phyloP scores from a whole-genome alignment of 1,284 basidiomycete genomes.

The Cystobasidium sp. region DNA sequence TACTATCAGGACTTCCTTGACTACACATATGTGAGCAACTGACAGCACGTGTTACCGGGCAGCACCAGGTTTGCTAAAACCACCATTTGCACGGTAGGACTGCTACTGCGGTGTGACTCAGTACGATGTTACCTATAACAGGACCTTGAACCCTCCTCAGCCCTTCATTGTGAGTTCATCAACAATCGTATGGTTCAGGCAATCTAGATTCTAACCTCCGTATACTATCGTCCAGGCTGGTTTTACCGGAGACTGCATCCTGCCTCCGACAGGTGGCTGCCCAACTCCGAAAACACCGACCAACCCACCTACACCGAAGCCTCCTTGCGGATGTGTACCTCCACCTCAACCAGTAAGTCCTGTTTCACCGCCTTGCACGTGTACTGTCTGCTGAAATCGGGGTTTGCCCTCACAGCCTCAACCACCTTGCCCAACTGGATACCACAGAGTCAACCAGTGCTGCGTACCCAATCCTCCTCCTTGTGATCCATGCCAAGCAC shows the following conservation, averaged over 20 bases:
- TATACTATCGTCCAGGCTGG: background rate
- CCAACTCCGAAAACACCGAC: conserved; percentile 6
- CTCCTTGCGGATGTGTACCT: conserved; percentile 33
- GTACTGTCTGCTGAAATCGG: background rate
- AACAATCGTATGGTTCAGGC: background rate
- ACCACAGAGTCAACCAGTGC: conserved; percentile 32
- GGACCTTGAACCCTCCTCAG: conserved; percentile 19
- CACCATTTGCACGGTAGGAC: background rate
- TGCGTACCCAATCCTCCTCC: conserved; percentile 24
- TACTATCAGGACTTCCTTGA: conserved; percentile 35
- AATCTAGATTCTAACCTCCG: background rate
- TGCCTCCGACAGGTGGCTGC: conserved; percentile 23
- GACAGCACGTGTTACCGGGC: background rate
- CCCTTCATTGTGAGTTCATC: conserved; percentile 16
- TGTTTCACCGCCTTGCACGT: background rate
- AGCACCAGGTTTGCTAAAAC: background rate
- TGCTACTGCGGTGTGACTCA: conserved; percentile 32
- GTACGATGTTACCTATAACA: conserved; percentile 38
- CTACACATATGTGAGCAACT: conserved; percentile 20
- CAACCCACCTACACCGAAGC: conserved; percentile 1
- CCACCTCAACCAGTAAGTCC: conserved; percentile 23
- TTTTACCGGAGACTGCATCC: conserved; percentile 35
- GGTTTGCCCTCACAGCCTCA: conserved; percentile 1
- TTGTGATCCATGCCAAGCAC: conserved; percentile 23
- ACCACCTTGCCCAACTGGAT: conserved; percentile 28